Conservation (phyloP, 495 filamentous ascomycete species). For the Viridothelium virens region DNA sequence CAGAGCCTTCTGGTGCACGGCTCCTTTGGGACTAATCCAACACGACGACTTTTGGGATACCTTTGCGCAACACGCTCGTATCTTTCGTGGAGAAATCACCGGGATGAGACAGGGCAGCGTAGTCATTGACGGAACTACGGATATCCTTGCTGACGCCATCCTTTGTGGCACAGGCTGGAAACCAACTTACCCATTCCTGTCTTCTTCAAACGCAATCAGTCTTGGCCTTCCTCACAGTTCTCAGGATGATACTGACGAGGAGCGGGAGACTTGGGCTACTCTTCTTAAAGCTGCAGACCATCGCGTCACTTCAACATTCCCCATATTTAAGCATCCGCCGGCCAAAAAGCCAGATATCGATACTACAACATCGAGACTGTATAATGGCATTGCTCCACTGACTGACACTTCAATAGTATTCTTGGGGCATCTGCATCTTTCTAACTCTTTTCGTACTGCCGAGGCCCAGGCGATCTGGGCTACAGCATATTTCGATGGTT, state of each 20-base stretch:
- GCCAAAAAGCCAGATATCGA: not conserved
- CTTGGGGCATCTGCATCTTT: slow-evolving; percentile 32
- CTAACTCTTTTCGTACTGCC: slow-evolving; percentile 36
- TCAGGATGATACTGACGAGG: slow-evolving; percentile 8
- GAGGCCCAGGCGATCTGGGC: slow-evolving; percentile 43
- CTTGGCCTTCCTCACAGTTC: slow-evolving; percentile 13
- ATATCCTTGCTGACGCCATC: slow-evolving; percentile 13
- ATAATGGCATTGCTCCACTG: slow-evolving; percentile 15
- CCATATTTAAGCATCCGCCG: slow-evolving; percentile 25
- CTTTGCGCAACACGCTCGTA: slow-evolving; percentile 36
- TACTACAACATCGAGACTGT: slow-evolving; percentile 14
- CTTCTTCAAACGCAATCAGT: not conserved
- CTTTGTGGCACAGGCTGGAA: slow-evolving; percentile 20
- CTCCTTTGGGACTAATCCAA: slow-evolving; percentile 32
- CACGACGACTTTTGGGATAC: slow-evolving; percentile 37
- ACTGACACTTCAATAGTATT: slow-evolving; percentile 39
- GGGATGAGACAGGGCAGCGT: slow-evolving; percentile 4
- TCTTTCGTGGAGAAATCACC: slow-evolving; percentile 33
- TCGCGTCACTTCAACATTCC: slow-evolving; percentile 34
- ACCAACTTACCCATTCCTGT: slow-evolving; percentile 8
- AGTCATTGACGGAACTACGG: slow-evolving; percentile 11
- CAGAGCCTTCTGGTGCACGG: slow-evolving; percentile 39
- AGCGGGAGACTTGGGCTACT: slow-evolving; percentile 11
- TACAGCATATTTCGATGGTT: slow-evolving; percentile 37
- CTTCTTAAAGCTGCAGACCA: slow-evolving; percentile 33